Evolutionary conservation across 306 rosid genomes (phyloP).

Genomic region (Glycyrrhiza uralensis): DNA sequence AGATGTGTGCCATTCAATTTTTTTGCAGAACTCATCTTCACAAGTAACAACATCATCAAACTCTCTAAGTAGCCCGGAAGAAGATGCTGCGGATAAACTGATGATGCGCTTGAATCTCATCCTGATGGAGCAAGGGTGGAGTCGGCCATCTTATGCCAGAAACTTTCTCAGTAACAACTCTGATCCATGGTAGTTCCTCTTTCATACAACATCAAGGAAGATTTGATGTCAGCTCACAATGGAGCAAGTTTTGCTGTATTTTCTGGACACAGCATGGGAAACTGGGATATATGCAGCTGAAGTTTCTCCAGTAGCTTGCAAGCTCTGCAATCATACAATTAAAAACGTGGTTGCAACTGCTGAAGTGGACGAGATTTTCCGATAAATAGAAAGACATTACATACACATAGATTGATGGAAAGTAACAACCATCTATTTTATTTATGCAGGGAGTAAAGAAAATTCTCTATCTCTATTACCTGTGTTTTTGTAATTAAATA

Average conservation of each 20-base stretch:
- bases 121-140: slow-evolving; percentile 81
- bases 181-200: slow-evolving; percentile 67
- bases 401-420: slow-evolving; percentile 2
- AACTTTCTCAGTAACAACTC: slow-evolving; percentile 66
- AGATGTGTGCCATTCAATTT: not conserved
- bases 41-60: slow-evolving; percentile 21
- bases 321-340: not conserved
- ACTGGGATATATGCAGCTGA: not conserved
- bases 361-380: slow-evolving; percentile 1
- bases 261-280: not conserved
- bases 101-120: slow-evolving; percentile 65
- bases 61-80: slow-evolving; percentile 45
- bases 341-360: not conserved
- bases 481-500: not conserved
- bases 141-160: slow-evolving; percentile 41
- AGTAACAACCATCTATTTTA: not conserved
- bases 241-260: slow-evolving; percentile 4
- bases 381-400: not conserved
- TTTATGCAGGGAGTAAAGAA: not conserved
- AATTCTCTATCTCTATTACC: not conserved
- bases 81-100: slow-evolving; percentile 65
- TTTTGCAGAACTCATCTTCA: slow-evolving; percentile 46
- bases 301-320: not conserved
- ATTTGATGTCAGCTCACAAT: not conserved
- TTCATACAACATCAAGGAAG: slow-evolving; percentile 7